Conservation (phyloP, 208 protist species). For the Leishmania amazonensis region DNA sequence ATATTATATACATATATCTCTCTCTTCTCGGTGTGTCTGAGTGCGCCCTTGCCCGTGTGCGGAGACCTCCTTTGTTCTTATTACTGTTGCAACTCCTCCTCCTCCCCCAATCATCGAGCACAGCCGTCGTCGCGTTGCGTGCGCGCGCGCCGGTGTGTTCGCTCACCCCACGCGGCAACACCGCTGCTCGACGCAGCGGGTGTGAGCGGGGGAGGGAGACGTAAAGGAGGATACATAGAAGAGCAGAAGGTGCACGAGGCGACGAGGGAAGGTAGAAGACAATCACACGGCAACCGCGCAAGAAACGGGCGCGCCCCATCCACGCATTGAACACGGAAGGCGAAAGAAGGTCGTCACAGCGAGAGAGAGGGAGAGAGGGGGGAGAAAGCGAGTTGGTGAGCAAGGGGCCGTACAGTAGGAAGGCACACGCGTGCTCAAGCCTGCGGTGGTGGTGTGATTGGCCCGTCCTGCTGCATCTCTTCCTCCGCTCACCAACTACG, state of each 20-base stretch:
- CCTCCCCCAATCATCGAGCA: no score
- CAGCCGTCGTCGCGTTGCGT: background rate
- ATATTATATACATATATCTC: background rate
- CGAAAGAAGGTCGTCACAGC: background rate
- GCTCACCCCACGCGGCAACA: background rate
- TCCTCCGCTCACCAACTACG: background rate
- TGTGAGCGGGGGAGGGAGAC: background rate
- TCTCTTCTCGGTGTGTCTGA: background rate
- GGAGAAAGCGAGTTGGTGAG: no score
- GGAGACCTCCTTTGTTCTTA: background rate
- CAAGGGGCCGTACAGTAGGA: background rate
- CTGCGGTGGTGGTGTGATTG: background rate
- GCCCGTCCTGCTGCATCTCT: background rate
- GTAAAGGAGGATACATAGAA: background rate
- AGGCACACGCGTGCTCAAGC: background rate
- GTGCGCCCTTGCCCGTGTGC: conserved; percentile 1
- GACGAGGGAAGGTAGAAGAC: background rate
- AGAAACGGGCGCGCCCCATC: background rate
- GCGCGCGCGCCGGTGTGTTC: background rate
- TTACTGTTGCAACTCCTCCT: no score
- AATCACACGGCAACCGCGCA: background rate
- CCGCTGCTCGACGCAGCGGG: background rate
- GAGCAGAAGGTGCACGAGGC: background rate
- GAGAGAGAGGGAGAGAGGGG: background rate
- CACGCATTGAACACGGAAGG: background rate